These are phyloP conservation scores for Vitis hybrid DNA, from an alignment of 177 flowering plant genomes.

Conservation along the genomic window DNA sequence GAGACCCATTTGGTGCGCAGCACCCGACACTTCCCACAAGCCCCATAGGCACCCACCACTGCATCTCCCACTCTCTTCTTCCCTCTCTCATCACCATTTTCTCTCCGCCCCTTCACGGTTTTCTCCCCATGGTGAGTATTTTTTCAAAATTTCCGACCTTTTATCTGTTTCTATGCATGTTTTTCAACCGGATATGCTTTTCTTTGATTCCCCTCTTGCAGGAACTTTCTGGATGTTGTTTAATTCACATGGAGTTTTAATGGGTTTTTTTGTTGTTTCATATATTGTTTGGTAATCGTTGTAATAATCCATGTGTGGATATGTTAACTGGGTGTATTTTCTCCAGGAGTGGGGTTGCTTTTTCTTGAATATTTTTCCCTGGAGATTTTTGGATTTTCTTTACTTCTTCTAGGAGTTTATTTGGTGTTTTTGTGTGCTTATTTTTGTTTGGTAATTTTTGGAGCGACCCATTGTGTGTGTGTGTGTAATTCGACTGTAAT, in stretches of 20 bases:
- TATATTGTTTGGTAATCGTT: not conserved
- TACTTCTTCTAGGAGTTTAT: not conserved
- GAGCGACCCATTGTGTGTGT: not conserved
- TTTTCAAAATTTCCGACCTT: not conserved
- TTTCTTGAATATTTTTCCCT: no score
- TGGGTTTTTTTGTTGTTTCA: not conserved
- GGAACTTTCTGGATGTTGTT: not conserved
- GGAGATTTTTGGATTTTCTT: not conserved
- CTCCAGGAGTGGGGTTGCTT: not conserved
- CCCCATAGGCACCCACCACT: not conserved
- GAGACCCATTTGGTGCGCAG: no score
- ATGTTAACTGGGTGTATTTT: not conserved
- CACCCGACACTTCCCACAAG: not conserved
- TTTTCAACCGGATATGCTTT: no score
- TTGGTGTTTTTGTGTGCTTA: not conserved
- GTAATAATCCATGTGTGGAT: not conserved
- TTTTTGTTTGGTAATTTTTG: not conserved
- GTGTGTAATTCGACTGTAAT: not conserved
- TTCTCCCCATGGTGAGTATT: constrained; percentile 19
- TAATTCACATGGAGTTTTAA: not conserved
- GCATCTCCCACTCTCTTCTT: not conserved
- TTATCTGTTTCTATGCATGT: not conserved
- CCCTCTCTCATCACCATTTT: not conserved
- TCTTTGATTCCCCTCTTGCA: no score
- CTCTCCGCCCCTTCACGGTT: constrained; percentile 10